Conservation (phyloP, 148 eudicot species). For the Polygonum aviculare region DNA sequence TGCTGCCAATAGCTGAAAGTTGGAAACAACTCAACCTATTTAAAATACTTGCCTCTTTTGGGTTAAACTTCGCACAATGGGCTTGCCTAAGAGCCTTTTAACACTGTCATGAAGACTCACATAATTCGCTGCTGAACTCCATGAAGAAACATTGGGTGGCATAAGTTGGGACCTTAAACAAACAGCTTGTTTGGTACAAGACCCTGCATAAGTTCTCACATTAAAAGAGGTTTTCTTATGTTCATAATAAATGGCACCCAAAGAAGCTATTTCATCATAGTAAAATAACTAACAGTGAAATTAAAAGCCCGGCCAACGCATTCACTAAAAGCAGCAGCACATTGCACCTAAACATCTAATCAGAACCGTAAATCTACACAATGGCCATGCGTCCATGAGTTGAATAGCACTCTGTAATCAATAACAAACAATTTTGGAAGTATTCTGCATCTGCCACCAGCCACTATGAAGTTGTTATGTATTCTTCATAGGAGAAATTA, state of each 20-base stretch:
- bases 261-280: neutral
- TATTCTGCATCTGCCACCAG: neutral
- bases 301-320: neutral
- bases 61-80: conserved; percentile 22
- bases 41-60: conserved; percentile 40
- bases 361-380: neutral
- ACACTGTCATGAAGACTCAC: conserved; percentile 33
- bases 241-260: neutral
- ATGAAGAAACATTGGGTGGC: conserved; percentile 27
- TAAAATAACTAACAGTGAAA: neutral
- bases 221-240: neutral
- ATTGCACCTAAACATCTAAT: neutral
- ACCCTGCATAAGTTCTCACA: conserved; percentile 17
- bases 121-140: conserved; percentile 57
- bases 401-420: neutral
- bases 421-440: neutral
- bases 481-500: neutral
- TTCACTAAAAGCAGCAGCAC: neutral
- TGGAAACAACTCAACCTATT: neutral
- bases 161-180: conserved; percentile 19
- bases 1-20: no score
- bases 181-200: conserved; percentile 19
- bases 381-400: neutral
- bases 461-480: no score
- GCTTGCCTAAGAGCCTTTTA: conserved; percentile 25